Evolutionary conservation across 208 protist genomes (phyloP).

Genomic region (Trypanosoma platydactyli): DNA sequence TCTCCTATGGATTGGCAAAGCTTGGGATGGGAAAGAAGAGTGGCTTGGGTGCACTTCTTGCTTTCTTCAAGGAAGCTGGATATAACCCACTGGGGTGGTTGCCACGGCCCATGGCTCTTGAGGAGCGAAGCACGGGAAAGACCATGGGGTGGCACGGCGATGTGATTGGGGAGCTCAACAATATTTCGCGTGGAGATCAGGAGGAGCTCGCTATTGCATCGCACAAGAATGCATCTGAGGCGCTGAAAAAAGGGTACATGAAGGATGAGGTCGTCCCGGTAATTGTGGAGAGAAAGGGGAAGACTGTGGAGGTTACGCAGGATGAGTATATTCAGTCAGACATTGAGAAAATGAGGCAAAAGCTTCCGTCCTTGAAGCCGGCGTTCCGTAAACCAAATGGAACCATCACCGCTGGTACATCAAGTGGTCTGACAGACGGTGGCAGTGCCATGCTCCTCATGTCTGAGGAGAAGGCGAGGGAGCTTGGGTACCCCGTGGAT

Average conservation of each 20-base stretch:
- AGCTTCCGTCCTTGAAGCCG: conserved; percentile 69
- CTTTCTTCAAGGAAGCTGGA: conserved; percentile 67
- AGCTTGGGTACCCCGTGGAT: conserved; percentile 76
- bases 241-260: conserved; percentile 71
- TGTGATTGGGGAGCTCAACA: conserved; percentile 79
- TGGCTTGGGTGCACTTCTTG: conserved; percentile 32
- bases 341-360: conserved; percentile 53
- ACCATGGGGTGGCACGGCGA: conserved; percentile 91
- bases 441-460: conserved; percentile 81
- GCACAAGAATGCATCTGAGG: conserved; percentile 66
- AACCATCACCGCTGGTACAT: conserved; percentile 82
- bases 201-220: conserved; percentile 65
- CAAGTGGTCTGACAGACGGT: conserved; percentile 80
- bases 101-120: conserved; percentile 46
- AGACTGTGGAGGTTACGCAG: conserved; percentile 34
- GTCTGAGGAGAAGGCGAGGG: conserved; percentile 80
- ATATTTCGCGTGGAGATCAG: conserved; percentile 64
- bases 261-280: conserved; percentile 73
- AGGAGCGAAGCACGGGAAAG: conserved; percentile 83
- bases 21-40: conserved; percentile 46
- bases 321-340: conserved; percentile 79
- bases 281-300: conserved; percentile 39
- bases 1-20: conserved; percentile 61
- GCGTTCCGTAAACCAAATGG: conserved; percentile 74
- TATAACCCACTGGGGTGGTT: conserved; percentile 69